phyloP scores from a whole-genome alignment of 2,329 filamentous ascomycete species.

The Harringtonia lauricola region DNA sequence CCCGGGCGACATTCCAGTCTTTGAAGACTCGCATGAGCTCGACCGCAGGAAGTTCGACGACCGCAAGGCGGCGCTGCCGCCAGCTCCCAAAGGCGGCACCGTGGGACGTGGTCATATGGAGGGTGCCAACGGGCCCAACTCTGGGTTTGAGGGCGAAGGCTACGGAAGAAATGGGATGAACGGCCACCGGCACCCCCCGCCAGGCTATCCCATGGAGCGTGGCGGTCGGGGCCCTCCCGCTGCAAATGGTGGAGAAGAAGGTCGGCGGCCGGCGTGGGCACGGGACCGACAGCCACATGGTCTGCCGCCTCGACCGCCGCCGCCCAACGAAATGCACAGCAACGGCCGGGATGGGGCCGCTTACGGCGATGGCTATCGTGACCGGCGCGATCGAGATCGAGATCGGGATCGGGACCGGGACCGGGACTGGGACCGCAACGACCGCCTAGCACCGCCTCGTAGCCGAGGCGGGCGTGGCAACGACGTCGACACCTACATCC shows the following conservation, averaged over 20 bases:
- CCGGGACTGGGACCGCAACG: constrained; percentile 1
- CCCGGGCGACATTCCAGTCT: constrained; percentile 78
- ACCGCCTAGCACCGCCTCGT: constrained; percentile 11
- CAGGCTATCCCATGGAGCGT: constrained; percentile 19
- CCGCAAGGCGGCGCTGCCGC: constrained; percentile 72
- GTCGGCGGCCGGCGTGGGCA: constrained; percentile 41
- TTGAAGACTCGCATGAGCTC: constrained; percentile 94
- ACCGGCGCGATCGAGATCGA: constrained; percentile 19
- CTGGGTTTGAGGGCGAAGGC: constrained; percentile 39
- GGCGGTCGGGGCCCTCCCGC: constrained; percentile 22
- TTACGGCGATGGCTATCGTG: constrained; percentile 30
- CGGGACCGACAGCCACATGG: constrained; percentile 33
- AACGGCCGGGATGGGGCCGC: constrained; percentile 24
- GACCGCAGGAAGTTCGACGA: constrained; percentile 85
- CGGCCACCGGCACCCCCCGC: constrained; percentile 17
- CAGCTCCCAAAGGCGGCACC: constrained; percentile 82
- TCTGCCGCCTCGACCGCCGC: constrained; percentile 38
- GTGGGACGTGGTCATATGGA: constrained; percentile 61
- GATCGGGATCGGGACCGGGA: constrained; percentile 19
- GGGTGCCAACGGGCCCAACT: constrained; percentile 33
- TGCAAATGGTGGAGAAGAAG: constrained; percentile 12
- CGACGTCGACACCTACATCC: constrained; percentile 37
- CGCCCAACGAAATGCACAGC: constrained; percentile 27
- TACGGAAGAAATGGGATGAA: constrained; percentile 39
- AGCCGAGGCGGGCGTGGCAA: constrained; percentile 6